A percentile compares a stretch with the other conserved stretches of the same genome.
phyloP scores from a whole-genome alignment of 2,329 filamentous ascomycete genomes.

The Beauveria sp. region DNA sequence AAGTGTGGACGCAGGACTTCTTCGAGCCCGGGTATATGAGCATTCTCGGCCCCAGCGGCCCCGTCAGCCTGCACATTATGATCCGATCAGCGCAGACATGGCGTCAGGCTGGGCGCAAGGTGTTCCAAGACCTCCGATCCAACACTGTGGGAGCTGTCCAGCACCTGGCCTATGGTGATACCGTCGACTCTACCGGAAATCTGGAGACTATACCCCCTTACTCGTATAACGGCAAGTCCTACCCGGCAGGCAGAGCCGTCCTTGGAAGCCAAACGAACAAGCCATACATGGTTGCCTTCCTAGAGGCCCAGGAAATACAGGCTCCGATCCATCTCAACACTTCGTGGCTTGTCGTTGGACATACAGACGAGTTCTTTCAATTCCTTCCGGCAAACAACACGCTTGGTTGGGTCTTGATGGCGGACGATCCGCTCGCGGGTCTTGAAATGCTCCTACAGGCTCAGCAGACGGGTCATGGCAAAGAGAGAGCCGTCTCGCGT shows the following conservation, averaged over 20 bases:
- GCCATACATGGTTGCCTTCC: neutral
- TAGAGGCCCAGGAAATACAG: neutral
- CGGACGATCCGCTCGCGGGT: conserved; percentile 17
- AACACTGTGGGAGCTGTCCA: neutral
- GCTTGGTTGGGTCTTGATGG: conserved; percentile 19
- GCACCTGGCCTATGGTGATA: neutral
- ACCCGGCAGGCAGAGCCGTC: neutral
- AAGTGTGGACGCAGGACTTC: neutral
- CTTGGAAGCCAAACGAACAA: too few species aligned
- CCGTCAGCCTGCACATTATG: neutral
- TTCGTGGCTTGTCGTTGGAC: conserved; percentile 19
- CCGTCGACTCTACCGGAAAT: neutral
- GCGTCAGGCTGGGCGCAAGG: too few species aligned
- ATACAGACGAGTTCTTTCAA: conserved; percentile 24
- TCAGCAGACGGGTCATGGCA: neutral
- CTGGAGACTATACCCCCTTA: neutral
- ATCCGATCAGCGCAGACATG: neutral
- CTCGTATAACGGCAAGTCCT: neutral
- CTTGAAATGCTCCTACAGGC: conserved; percentile 6
- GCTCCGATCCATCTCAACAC: conserved; percentile 22
- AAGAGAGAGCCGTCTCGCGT: conserved; percentile 1
- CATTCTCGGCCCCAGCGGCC: neutral
- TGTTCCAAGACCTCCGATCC: neutral
- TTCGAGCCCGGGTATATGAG: neutral
- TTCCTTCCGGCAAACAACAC: conserved; percentile 19